These are phyloP conservation scores for Thermothelomyces thermophilus DNA, from an alignment of 2,329 filamentous ascomycete genomes.

Conservation along the genomic window DNA sequence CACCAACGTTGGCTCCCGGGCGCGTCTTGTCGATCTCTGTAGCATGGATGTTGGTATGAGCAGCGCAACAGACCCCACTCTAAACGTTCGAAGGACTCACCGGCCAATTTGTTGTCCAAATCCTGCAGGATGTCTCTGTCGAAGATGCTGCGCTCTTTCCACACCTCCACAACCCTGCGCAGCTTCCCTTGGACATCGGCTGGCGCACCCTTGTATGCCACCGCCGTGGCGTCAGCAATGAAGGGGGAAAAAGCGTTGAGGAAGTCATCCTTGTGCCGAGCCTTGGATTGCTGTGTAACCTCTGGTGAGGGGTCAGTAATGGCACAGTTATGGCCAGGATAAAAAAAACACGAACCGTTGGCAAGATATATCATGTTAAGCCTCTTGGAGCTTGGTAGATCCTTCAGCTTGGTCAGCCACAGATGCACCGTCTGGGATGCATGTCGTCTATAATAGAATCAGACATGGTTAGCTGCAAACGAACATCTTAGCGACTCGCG, in stretches of 20 bases:
- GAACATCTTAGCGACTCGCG: conserved; percentile 1
- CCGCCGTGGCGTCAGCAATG: conserved; percentile 80
- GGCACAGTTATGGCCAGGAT: conserved; percentile 13
- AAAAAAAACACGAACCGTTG: conserved; percentile 59
- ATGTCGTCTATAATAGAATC: conserved; percentile 61
- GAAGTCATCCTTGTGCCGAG: conserved; percentile 86
- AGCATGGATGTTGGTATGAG: conserved; percentile 15
- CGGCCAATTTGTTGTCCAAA: conserved; percentile 72
- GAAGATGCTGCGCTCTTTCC: conserved; percentile 82
- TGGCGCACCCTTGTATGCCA: conserved; percentile 85
- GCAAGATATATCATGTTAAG: conserved; percentile 90
- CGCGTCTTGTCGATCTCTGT: conserved; percentile 58
- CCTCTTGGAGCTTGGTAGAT: conserved; percentile 77
- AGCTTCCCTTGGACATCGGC: conserved; percentile 84
- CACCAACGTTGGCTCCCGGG: conserved; percentile 44
- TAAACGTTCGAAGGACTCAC: conserved; percentile 40
- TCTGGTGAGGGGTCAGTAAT: conserved; percentile 46
- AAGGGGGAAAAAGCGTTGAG: conserved; percentile 84
- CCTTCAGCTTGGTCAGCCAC: conserved; percentile 85
- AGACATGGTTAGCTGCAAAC: conserved; percentile 28
- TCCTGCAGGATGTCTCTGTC: conserved; percentile 71
- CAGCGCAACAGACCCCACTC: too few species aligned
- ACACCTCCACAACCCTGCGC: conserved; percentile 85
- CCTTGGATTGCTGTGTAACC: conserved; percentile 93
- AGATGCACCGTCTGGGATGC: conserved; percentile 86